Conservation (phyloP, 139 green algal genomes). For the Astrephomene gubernaculifera region DNA sequence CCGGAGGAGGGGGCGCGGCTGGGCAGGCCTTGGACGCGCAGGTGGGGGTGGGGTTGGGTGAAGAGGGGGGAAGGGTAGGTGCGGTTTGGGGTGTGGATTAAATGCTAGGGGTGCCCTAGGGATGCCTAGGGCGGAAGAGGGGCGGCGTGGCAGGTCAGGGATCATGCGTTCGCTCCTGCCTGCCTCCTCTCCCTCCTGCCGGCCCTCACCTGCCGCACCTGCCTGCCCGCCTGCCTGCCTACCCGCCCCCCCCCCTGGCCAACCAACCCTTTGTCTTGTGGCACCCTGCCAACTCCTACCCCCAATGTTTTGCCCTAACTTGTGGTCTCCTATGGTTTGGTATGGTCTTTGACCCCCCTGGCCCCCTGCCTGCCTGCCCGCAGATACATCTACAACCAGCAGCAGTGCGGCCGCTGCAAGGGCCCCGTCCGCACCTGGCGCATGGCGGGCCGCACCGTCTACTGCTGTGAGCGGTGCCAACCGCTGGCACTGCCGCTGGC, state of each 20-base stretch:
- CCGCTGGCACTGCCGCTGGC: constrained; percentile 48
- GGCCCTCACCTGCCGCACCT: background rate
- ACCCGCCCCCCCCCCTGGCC: background rate
- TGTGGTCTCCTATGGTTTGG: too few relatives aligned
- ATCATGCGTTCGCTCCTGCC: background rate
- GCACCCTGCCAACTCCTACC: background rate
- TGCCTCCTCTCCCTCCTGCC: background rate
- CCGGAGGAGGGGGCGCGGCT: constrained; percentile 75
- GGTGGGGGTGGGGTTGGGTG: constrained; percentile 45
- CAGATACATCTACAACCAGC: constrained; percentile 93
- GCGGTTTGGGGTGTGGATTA: background rate
- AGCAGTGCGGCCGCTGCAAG: constrained; percentile 76
- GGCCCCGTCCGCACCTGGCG: constrained; percentile 74
- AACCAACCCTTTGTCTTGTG: background rate
- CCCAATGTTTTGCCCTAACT: background rate
- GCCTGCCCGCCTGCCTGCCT: background rate
- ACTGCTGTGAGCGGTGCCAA: constrained; percentile 84
- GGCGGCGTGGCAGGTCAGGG: too few relatives aligned
- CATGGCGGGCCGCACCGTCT: constrained; percentile 81
- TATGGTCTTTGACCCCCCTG: too few relatives aligned
- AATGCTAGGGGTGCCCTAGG: too few relatives aligned
- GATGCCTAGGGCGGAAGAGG: too few relatives aligned
- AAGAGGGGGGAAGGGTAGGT: background rate
- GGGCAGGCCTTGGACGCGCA: constrained; percentile 79
- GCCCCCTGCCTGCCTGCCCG: background rate